Percentiles rank a stretch among this genome's conserved stretches.
Conservation (phyloP, 768 basidiomycete species). For the Lentinula sp. region DNA sequence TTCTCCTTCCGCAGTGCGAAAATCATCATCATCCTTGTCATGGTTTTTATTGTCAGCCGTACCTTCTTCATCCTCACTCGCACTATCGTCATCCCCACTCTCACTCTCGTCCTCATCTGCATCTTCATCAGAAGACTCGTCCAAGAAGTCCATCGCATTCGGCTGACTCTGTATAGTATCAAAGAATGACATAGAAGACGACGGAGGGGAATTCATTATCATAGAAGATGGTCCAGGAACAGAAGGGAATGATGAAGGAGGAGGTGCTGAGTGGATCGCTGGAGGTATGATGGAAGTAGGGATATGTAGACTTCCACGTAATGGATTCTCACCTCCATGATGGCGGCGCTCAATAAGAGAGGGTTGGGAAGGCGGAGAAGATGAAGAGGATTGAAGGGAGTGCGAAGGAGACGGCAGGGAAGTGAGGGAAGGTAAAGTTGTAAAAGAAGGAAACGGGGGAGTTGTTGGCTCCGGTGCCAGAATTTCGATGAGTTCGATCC, state of each 20-base stretch:
- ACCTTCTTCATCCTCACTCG: constrained; percentile 7
- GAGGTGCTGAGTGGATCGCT: constrained; percentile 52
- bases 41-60: constrained; percentile 26
- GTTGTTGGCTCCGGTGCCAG: constrained; percentile 37
- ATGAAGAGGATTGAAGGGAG: not conserved
- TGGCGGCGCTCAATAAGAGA: not conserved
- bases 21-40: constrained; percentile 26
- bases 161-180: constrained; percentile 65
- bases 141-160: constrained; percentile 70
- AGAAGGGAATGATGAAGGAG: not conserved
- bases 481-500: constrained; percentile 14
- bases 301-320: constrained; percentile 35
- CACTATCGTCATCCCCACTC: not conserved
- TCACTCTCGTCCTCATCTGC: constrained; percentile 15
- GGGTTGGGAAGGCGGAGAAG: not conserved
- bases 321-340: not conserved
- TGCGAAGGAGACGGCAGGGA: not conserved
- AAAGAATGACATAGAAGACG: constrained; percentile 68
- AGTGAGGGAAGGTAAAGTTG: not conserved
- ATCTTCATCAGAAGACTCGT: constrained; percentile 47
- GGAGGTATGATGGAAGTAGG: constrained; percentile 37
- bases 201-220: constrained; percentile 22
- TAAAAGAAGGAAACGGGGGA: constrained; percentile 28
- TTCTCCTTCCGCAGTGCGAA: constrained; percentile 17
- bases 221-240: not conserved